Percentiles rank a stretch among this genome's conserved stretches.
phyloP scores from a whole-genome alignment of 1,284 basidiomycete species.

The Melampsora larici-populina region DNA sequence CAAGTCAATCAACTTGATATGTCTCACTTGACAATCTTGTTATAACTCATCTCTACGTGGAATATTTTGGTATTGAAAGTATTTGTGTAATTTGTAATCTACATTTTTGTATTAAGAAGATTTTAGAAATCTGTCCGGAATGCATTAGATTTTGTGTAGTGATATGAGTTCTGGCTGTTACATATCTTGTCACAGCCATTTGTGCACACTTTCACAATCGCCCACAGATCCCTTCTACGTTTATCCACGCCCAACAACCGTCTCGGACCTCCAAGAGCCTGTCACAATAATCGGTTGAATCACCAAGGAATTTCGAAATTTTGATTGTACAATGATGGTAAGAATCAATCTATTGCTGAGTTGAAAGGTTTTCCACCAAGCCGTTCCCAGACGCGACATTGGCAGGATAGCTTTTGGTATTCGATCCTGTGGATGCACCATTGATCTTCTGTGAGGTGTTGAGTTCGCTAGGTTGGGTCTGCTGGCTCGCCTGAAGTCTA shows the following conservation, averaged over 20 bases:
- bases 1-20: no score
- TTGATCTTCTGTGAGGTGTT: background rate
- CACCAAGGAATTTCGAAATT: constrained; percentile 11
- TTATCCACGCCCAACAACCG: constrained; percentile 36
- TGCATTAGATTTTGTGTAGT: no score
- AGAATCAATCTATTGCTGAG: background rate
- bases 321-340: background rate
- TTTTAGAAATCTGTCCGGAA: no score
- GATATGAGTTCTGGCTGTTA: no score
- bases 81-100: no score
- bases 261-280: constrained; percentile 15
- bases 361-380: background rate
- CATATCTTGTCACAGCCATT: constrained; percentile 1
- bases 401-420: background rate
- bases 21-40: no score
- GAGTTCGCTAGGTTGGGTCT: no score
- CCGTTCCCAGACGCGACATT: background rate
- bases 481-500: no score
- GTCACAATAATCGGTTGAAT: constrained; percentile 26
- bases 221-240: constrained; percentile 29
- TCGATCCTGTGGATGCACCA: background rate
- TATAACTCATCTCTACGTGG: no score
- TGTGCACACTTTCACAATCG: constrained; percentile 3
- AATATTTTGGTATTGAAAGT: no score
- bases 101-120: no score